Evolutionary conservation across 1,139 yeast species (phyloP), one percentile per base, ranked within the genome.

Genomic region (Nematodospora anomalae): DNA sequence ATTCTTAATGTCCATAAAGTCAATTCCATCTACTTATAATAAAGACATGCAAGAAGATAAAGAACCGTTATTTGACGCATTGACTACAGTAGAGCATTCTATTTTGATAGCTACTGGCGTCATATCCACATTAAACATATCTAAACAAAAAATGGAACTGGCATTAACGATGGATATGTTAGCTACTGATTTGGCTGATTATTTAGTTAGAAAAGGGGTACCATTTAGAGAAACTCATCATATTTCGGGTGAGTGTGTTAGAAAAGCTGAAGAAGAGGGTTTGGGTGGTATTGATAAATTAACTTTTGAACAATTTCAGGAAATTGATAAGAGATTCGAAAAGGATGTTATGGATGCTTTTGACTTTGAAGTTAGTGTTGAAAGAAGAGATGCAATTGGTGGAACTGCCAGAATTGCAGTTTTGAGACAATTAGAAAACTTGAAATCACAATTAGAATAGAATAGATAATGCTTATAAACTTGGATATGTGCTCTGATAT

Each of bases 171-270:
- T 90, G 96, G 98, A 94, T 62, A 94, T 92, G 98, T 76, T 92
- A 54, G 98, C 98, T 12, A 92, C 99, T 16, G 99, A 92, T 60
- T 76, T 92, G 52, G 99, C 99, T 28, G 99, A 92, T 63, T 92
- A 92, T 64, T 75, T 92, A 50, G 99, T 92, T 38, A 82, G 97
- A 69, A 89, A 84, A 63, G 98, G 98, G 39, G 98, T 92, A 46
- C 98, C 98, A 41, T 92, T 92, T 71, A 87, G 99, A 71, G 97
- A 92, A 67, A 92, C 98, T 2, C 99, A 92, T 63, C 97, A 92
- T 62, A 90, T 92, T 45, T 88, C 97, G 4, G 99, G 99, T 39
- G 96, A 88, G 60, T 92, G 97, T 66, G 99, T 92, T 35, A 81
- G 95, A 50, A 62, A 67, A 36, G 97, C 98, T 5, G 99, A 92